These are phyloP conservation scores for Ophiocordyceps camponoti-rufipedis DNA, from an alignment of 2,329 filamentous ascomycete genomes.

Conservation along the genomic window DNA sequence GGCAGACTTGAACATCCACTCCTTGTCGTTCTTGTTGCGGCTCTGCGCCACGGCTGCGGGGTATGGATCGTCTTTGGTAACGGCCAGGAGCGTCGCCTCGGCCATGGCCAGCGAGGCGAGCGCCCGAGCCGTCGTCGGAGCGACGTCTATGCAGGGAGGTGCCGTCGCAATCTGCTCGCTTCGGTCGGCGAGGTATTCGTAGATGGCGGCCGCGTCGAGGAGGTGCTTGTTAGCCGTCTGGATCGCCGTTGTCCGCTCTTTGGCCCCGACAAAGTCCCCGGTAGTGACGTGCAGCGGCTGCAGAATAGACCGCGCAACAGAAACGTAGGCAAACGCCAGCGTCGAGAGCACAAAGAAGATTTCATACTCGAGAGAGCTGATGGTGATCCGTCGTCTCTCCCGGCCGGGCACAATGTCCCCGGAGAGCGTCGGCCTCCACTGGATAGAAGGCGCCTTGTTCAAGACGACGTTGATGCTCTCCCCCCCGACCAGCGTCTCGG, in stretches of 20 bases:
- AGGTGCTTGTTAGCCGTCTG: slow-evolving; percentile 59
- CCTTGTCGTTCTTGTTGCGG: slow-evolving; percentile 65
- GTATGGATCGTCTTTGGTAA: slow-evolving; percentile 90
- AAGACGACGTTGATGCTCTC: slow-evolving; percentile 53
- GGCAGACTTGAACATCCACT: slow-evolving; percentile 93
- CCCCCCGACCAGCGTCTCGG: slow-evolving; percentile 19
- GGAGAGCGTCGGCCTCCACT: slow-evolving; percentile 73
- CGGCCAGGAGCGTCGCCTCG: slow-evolving; percentile 76
- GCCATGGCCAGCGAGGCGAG: slow-evolving; percentile 55
- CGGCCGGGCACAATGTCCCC: slow-evolving; percentile 44
- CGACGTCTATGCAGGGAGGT: slow-evolving; percentile 33
- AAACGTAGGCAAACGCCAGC: slow-evolving; percentile 54
- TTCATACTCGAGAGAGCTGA: slow-evolving; percentile 66
- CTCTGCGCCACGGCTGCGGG: slow-evolving; percentile 65
- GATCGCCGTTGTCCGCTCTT: slow-evolving; percentile 53
- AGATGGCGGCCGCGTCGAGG: slow-evolving; percentile 61
- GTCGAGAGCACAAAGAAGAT: slow-evolving; percentile 62
- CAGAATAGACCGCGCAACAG: slow-evolving; percentile 54
- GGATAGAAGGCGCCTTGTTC: slow-evolving; percentile 40
- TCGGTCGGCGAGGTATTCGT: slow-evolving; percentile 48
- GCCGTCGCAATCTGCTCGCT: slow-evolving; percentile 22
- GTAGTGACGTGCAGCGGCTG: slow-evolving; percentile 54
- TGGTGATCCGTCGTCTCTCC: slow-evolving; percentile 46
- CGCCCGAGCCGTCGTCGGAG: slow-evolving; percentile 31
- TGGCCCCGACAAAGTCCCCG: slow-evolving; percentile 37